These are phyloP conservation scores for Flaveria ramosissima DNA, from an alignment of 129 eudicot species.

Conservation along the genomic window DNA sequence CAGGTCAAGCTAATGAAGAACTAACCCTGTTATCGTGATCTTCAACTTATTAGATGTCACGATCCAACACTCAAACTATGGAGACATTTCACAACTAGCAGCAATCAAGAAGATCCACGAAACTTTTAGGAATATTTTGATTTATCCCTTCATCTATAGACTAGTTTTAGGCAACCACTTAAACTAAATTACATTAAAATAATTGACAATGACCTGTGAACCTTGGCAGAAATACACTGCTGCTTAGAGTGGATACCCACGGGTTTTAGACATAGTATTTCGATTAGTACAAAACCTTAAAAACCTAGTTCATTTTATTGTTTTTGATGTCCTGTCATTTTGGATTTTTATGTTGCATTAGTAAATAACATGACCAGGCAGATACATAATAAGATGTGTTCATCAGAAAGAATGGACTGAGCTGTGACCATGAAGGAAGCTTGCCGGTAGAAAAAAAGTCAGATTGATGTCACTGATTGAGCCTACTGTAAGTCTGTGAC, in stretches of 20 bases:
- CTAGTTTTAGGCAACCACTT: constrained; percentile 19
- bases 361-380: not conserved
- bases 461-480: not conserved
- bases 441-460: not conserved
- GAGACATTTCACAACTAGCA: not conserved
- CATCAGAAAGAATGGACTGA: not conserved
- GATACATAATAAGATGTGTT: not conserved
- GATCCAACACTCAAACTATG: constrained; percentile 9
- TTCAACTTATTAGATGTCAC: not conserved
- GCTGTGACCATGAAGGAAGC: not conserved
- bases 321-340: not conserved
- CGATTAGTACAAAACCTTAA: not conserved
- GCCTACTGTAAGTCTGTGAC: not conserved
- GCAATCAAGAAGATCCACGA: constrained; percentile 1
- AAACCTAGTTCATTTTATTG: constrained; percentile 10
- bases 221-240: not conserved
- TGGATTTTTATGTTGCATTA: not conserved
- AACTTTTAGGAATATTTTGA: not conserved
- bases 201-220: not conserved
- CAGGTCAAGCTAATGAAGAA: not conserved
- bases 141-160: constrained; percentile 9
- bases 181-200: not conserved
- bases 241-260: not conserved
- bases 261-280: not conserved
- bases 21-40: not conserved